Conservation (phyloP, 169 alveolate genomes). For the Cryptosporidium ryanae region DNA sequence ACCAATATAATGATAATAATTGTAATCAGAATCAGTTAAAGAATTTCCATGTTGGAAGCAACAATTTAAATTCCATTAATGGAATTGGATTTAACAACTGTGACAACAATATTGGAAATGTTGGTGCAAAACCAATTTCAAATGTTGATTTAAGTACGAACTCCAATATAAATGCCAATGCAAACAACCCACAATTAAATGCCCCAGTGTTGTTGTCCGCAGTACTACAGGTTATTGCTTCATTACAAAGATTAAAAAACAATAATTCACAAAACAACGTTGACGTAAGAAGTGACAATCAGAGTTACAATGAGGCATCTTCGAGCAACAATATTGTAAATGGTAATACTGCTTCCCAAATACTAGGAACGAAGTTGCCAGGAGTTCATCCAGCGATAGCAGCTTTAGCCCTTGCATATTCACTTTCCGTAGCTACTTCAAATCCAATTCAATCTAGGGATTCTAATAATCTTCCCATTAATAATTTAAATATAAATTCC, state of each 20-base stretch:
- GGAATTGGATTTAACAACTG: neutral
- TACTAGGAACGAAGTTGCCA: slow-evolving; percentile 45
- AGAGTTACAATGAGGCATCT: neutral
- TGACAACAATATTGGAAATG: neutral
- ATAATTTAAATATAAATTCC: neutral
- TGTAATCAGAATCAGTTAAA: too few species aligned
- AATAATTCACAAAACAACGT: neutral
- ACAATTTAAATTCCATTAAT: neutral
- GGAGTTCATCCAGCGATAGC: slow-evolving; percentile 72
- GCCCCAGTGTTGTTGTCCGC: slow-evolving; percentile 56
- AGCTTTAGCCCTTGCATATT: slow-evolving; percentile 69
- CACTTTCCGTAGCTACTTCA: slow-evolving; percentile 58
- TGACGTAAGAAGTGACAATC: neutral
- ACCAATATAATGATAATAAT: too few species aligned
- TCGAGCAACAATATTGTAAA: neutral
- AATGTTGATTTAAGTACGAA: neutral
- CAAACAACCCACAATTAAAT: slow-evolving; percentile 16
- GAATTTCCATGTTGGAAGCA: neutral
- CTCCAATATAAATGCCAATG: neutral
- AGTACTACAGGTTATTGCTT: slow-evolving; percentile 56
- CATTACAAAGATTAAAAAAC: slow-evolving; percentile 42
- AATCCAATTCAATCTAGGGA: neutral
- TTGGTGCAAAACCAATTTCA: too few species aligned
- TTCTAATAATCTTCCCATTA: neutral
- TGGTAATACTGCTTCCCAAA: slow-evolving; percentile 22